These are phyloP conservation scores for Sclerotiophoma versabilis DNA, from an alignment of 2,329 filamentous ascomycete genomes.

Conservation along the genomic window DNA sequence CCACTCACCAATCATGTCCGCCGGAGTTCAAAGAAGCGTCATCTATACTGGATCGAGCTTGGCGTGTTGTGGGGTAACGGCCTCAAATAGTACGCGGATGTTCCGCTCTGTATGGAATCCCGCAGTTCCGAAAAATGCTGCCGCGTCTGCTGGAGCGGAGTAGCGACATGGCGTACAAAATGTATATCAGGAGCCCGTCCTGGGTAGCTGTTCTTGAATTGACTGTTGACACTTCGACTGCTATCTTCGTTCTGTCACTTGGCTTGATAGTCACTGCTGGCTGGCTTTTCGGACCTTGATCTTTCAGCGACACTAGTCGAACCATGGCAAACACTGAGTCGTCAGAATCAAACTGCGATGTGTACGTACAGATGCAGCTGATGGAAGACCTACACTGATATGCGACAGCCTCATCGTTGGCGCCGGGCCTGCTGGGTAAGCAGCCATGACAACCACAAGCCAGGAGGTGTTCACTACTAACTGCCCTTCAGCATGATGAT, in stretches of 20 bases:
- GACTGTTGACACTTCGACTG: neutral
- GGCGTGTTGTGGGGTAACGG: conserved; percentile 36
- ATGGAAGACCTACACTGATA: neutral
- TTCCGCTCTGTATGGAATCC: conserved; percentile 2
- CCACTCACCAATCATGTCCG: conserved; percentile 22
- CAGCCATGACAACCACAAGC: neutral
- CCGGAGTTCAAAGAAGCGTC: conserved; percentile 11
- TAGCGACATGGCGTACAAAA: neutral
- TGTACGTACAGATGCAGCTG: conserved; percentile 29
- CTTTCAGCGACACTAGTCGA: neutral
- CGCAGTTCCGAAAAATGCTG: conserved; percentile 28
- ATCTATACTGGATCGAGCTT: conserved; percentile 18
- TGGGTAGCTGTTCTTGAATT: neutral
- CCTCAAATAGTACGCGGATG: neutral
- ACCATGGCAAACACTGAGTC: conserved; percentile 31
- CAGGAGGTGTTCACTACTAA: neutral
- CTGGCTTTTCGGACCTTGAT: neutral
- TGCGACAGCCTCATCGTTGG: conserved; percentile 46
- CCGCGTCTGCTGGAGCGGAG: conserved; percentile 18
- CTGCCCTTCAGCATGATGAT: conserved; percentile 44
- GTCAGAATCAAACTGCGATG: conserved; percentile 45
- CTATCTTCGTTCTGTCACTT: neutral
- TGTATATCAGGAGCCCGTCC: conserved; percentile 8
- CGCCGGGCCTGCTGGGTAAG: conserved; percentile 49
- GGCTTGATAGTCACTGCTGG: neutral